Base-by-base conservation (phyloP, 352 stramenopile species). In the Pythium plurisporium region DNA sequence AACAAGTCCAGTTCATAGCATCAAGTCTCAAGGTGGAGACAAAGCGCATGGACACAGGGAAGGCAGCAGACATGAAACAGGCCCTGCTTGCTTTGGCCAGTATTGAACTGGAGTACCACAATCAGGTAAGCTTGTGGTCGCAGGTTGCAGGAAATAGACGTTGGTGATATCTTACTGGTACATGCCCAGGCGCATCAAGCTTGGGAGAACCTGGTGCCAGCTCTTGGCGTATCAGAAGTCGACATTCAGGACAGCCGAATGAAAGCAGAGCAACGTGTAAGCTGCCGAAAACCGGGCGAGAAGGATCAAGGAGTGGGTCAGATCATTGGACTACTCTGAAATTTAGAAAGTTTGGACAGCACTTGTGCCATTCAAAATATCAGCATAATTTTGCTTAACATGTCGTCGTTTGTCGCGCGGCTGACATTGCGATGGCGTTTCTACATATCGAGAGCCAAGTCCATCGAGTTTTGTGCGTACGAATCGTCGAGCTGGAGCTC, bases 1-100 rank as follows among this genome's bases (percentile, higher is more conserved):
- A 94, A 49, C 85, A 95, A 73, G 85, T 95, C 20, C 75, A 91
- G 19, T 95, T 95, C 49, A 95, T 95, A 33, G 83, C 85, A 12
- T 87, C 80, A 33, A 95, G 85, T 54, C 59, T 95, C 14, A 95
- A 95, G 43, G 74, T 92, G 6, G 85, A 95, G 65, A 82, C 82
- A 5, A 89, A 78, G 59, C 73, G 82, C 19, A 89, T 95, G 76
- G 82, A 92, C 55, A 87, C 74, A 11, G 85, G 83, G 15, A 91
- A 86, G 60, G 79, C 82, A 17, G 74, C 76, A 1, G 86, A 95
- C 38, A 44, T 95, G 31, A 93, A 92, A 56, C 82, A 78, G 31
- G 82, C 83, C 4, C 73, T 95, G 26, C 49, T 95, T 29, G 74
- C 85, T 5, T 56, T 94, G 31, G 85, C 85, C 22, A 90, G 76